A percentile compares a stretch with the other conserved stretches of the same genome.
These are phyloP conservation scores for Eudorina sp. DNA, from an alignment of 139 green algal genomes.

Conservation along the genomic window DNA sequence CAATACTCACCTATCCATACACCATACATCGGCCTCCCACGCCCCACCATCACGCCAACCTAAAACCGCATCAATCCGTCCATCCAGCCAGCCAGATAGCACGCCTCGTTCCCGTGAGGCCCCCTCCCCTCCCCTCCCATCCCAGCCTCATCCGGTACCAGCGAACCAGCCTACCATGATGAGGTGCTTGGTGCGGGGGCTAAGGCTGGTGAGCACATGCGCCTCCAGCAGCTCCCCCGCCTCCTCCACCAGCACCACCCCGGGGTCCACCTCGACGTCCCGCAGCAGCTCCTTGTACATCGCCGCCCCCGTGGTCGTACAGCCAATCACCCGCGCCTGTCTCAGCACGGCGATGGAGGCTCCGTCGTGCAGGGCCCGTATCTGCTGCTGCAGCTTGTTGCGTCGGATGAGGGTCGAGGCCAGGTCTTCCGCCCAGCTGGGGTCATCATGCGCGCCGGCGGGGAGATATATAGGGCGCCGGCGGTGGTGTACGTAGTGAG, in stretches of 20 bases:
- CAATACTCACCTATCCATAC: too few species aligned
- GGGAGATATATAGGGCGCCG: too few species aligned
- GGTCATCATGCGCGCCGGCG: too few species aligned
- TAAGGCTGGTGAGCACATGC: conserved; percentile 78
- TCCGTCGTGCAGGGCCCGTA: conserved; percentile 42
- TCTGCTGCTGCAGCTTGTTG: conserved; percentile 44
- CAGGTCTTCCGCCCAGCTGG: conserved; percentile 45
- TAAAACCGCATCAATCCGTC: too few species aligned
- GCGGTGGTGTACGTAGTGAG: too few species aligned
- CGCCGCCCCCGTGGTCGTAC: conserved; percentile 65
- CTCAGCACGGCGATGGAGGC: conserved; percentile 5
- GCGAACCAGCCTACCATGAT: conserved; percentile 73
- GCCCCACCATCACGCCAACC: too few species aligned
- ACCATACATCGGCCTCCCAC: too few species aligned
- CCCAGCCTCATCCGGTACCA: too few species aligned
- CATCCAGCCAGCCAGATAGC: too few species aligned
- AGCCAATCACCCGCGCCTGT: conserved; percentile 58
- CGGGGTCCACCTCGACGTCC: conserved; percentile 34
- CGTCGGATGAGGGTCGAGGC: conserved; percentile 5
- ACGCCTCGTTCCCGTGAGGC: too few species aligned
- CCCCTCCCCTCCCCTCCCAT: too few species aligned
- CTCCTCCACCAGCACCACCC: conserved; percentile 85
- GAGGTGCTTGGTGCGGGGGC: conserved; percentile 74
- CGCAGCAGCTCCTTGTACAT: conserved; percentile 56
- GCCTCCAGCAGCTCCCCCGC: conserved; percentile 86